phyloP scores from a whole-genome alignment of 495 filamentous ascomycete genomes.

The Rostrohypoxylon terebratum region DNA sequence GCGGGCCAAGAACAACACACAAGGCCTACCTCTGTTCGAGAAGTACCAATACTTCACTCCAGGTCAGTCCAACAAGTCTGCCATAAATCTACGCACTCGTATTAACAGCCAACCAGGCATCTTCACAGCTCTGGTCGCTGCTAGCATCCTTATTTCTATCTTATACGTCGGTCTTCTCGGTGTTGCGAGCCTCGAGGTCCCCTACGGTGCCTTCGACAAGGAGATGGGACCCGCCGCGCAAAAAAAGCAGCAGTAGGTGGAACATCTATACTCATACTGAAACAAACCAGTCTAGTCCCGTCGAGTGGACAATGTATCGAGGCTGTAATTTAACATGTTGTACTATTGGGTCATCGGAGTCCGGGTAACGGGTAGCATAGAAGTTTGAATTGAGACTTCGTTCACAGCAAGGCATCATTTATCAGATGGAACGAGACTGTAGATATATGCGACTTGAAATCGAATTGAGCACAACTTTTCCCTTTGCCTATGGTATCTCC shows the following conservation, averaged over 20 bases:
- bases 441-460: conserved; percentile 40
- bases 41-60: conserved; percentile 92
- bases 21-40: conserved; percentile 77
- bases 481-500: neutral
- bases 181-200: conserved; percentile 82
- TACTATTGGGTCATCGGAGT: conserved; percentile 48
- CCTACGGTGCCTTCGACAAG: conserved; percentile 95
- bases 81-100: conserved; percentile 51
- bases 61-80: conserved; percentile 44
- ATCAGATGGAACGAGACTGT: conserved; percentile 39
- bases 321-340: conserved; percentile 31
- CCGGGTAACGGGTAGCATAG: conserved; percentile 45
- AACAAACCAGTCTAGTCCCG: neutral
- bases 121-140: conserved; percentile 78
- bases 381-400: conserved; percentile 36
- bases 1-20: conserved; percentile 42
- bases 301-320: conserved; percentile 17
- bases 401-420: conserved; percentile 29
- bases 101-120: conserved; percentile 64
- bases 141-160: conserved; percentile 76
- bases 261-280: neutral
- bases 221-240: conserved; percentile 88
- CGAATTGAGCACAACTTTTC: conserved; percentile 35
- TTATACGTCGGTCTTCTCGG: conserved; percentile 81
- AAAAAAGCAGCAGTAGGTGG: conserved; percentile 77